Conservation (phyloP, 2,329 filamentous ascomycete species). For the Zarea fungicola region DNA sequence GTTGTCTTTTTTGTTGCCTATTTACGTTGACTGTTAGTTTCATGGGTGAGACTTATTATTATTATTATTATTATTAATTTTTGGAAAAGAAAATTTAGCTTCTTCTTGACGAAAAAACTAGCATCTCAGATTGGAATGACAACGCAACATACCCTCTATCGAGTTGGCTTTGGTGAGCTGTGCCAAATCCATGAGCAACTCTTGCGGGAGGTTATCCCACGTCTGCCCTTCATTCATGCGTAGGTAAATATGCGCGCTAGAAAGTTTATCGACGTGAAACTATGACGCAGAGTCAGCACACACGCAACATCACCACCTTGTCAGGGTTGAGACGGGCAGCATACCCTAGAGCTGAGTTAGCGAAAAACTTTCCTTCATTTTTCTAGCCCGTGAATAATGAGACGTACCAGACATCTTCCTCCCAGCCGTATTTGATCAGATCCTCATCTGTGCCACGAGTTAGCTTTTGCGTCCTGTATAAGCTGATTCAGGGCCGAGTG, state of each 20-base stretch:
- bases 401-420: constrained; percentile 86
- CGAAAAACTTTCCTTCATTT: background rate
- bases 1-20: constrained; percentile 98
- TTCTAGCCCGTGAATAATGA: background rate
- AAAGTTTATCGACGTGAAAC: constrained; percentile 98
- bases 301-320: no score
- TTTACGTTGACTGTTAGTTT: no score
- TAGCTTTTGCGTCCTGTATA: constrained; percentile 8
- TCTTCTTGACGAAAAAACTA: background rate
- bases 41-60: no score
- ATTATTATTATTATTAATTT: no score
- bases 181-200: constrained; percentile 80
- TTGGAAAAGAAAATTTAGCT: no score
- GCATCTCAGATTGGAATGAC: constrained; percentile 6
- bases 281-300: constrained; percentile 28
- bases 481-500: background rate
- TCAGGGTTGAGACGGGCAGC: no score
- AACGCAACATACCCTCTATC: constrained; percentile 66
- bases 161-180: constrained; percentile 98
- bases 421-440: constrained; percentile 88
- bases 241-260: constrained; percentile 93
- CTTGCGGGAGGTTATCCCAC: constrained; percentile 76
- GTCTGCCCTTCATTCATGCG: constrained; percentile 70
- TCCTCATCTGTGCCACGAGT: constrained; percentile 69
- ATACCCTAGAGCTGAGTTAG: constrained; percentile 23